Percentiles rank a stretch among this genome's conserved stretches.
Conservation (phyloP, 1,139 yeast species). For the Geotrichum aggregatum region DNA sequence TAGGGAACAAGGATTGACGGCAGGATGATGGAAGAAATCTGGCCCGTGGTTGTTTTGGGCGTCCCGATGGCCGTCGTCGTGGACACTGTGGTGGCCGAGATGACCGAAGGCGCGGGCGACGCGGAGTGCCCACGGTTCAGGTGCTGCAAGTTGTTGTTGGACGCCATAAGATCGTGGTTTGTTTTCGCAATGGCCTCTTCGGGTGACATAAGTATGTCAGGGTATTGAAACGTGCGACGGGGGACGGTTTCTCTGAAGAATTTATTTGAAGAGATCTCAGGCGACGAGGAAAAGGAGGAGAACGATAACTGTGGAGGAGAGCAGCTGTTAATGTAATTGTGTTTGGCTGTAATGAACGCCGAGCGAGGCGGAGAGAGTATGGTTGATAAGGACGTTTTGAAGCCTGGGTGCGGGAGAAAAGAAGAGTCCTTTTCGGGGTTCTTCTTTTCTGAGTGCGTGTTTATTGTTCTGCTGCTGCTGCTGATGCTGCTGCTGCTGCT, state of each 20-base stretch:
- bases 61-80: slow-evolving; percentile 18
- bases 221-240: not conserved
- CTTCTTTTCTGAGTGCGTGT: not conserved
- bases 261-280: not conserved
- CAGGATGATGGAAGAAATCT: slow-evolving; percentile 19
- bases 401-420: not conserved
- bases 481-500: not conserved
- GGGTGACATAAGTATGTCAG: not conserved
- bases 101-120: slow-evolving; percentile 2
- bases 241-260: not conserved
- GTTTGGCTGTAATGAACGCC: not conserved
- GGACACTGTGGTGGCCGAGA: slow-evolving; percentile 1
- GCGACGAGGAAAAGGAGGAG: not conserved
- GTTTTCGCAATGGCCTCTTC: slow-evolving; percentile 5
- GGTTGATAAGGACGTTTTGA: not conserved
- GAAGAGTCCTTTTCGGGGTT: not conserved
- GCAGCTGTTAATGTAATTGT: slow-evolving; percentile 6
- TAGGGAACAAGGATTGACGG: slow-evolving; percentile 25
- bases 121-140: not conserved
- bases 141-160: no score
- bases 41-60: slow-evolving; percentile 11
- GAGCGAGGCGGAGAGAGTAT: not conserved
- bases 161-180: not conserved
- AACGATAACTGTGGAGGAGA: not conserved
- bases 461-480: not conserved